Conservation (phyloP, 371 early-diverging fungal species). For the Neoconidiobolus thromboides region DNA sequence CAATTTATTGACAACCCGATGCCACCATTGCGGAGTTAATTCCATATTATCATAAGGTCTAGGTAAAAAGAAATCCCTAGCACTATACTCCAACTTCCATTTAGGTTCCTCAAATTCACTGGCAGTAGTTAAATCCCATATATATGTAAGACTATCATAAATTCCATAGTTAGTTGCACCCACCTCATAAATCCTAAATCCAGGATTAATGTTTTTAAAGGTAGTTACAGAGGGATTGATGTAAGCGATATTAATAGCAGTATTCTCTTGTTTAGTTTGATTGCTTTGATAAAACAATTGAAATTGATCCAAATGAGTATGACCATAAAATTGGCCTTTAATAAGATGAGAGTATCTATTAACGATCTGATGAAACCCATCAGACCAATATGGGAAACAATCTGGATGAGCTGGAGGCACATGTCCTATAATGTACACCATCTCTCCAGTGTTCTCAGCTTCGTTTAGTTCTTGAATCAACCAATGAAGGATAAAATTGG, state of each 20-base stretch:
- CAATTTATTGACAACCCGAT: not conserved
- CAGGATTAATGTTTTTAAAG: constrained; percentile 9
- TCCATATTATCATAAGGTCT: not conserved
- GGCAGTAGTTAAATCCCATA: not conserved
- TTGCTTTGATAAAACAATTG: constrained; percentile 5
- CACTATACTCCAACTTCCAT: constrained; percentile 1
- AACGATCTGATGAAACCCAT: constrained; percentile 7
- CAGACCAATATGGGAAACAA: constrained; percentile 2
- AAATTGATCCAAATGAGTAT: constrained; percentile 10
- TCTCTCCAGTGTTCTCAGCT: constrained; percentile 6
- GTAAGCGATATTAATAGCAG: constrained; percentile 5
- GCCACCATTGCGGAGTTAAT: constrained; percentile 1
- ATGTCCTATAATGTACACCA: constrained; percentile 9
- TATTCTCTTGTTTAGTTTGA: not conserved
- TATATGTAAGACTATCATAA: not conserved
- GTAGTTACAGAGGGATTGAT: constrained; percentile 9
- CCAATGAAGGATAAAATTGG: constrained; percentile 7
- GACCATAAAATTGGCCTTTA: constrained; percentile 9
- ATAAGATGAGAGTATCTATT: constrained; percentile 7
- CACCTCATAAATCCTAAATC: constrained; percentile 9
- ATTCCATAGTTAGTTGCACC: not conserved
- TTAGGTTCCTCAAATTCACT: not conserved
- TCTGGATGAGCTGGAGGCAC: constrained; percentile 5
- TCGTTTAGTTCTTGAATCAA: constrained; percentile 6
- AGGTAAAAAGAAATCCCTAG: not conserved